Evolutionary conservation across 2,329 filamentous ascomycete genomes (phyloP).

Genomic region (Tolypocladium album): DNA sequence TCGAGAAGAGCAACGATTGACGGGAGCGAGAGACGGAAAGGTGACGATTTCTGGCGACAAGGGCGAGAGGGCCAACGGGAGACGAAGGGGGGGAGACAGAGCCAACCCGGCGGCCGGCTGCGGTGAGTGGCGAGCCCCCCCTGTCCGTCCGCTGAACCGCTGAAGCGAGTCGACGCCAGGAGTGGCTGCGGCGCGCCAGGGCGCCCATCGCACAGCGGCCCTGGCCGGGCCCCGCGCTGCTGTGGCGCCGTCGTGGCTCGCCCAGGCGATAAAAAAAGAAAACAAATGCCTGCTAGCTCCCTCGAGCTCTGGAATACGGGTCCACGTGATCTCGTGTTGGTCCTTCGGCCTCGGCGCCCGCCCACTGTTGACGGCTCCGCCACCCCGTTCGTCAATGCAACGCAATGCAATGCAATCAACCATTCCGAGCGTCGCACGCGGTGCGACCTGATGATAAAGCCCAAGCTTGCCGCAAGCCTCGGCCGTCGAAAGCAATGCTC

Average conservation of each 20-base stretch:
- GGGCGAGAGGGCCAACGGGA: constrained; percentile 1
- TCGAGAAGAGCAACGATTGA: constrained; percentile 5
- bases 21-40: constrained; percentile 9
- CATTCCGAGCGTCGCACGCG: background rate
- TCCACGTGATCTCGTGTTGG: constrained; percentile 21
- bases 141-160: background rate
- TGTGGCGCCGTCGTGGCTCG: background rate
- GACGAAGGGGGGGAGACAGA: background rate
- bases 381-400: background rate
- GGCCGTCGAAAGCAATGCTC: too few relatives aligned
- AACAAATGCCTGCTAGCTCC: background rate
- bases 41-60: background rate
- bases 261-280: constrained; percentile 3
- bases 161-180: background rate
- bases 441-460: too few relatives aligned
- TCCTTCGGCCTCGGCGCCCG: background rate
- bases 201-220: too few relatives aligned
- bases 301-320: constrained; percentile 1
- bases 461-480: too few relatives aligned
- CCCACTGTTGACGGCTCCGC: background rate
- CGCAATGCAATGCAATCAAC: background rate
- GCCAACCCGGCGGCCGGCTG: background rate
- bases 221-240: background rate
- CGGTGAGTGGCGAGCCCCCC: background rate
- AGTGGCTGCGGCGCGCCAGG: background rate